phyloP scores from a whole-genome alignment of 805 yeast genomes.

The Yarrowia deformans region DNA sequence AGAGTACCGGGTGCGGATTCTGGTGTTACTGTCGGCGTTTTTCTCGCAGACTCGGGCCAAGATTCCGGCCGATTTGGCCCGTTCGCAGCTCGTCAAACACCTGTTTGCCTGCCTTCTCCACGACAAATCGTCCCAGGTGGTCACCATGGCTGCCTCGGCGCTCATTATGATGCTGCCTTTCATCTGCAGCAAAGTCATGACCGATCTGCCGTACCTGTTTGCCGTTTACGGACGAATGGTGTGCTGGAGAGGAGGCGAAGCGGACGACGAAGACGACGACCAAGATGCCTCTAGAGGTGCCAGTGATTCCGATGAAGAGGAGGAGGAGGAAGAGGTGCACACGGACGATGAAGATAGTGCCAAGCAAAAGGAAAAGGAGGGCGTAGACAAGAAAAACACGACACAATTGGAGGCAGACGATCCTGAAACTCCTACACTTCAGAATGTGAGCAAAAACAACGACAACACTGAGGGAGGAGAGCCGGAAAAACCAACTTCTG shows the following conservation, averaged over 20 bases:
- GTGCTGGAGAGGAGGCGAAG: constrained; percentile 50
- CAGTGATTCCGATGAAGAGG: constrained; percentile 26
- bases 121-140: constrained; percentile 55
- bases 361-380: constrained; percentile 35
- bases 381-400: not conserved
- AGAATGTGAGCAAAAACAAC: no score
- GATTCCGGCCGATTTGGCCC: constrained; percentile 30
- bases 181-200: constrained; percentile 47
- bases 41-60: constrained; percentile 42
- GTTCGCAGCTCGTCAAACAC: constrained; percentile 42
- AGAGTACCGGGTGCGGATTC: constrained; percentile 52
- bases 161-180: constrained; percentile 58
- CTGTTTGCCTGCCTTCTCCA: constrained; percentile 53
- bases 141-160: constrained; percentile 53
- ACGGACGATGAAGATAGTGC: constrained; percentile 40
- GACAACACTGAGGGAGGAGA: not conserved
- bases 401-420: no score
- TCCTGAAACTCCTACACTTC: no score
- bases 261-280: constrained; percentile 38
- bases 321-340: constrained; percentile 38
- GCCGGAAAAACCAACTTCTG: not conserved
- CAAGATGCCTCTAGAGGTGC: not conserved
- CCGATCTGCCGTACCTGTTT: constrained; percentile 54
- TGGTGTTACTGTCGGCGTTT: constrained; percentile 54
- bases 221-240: constrained; percentile 56